Evolutionary conservation across 2,329 filamentous ascomycete genomes (phyloP).

Genomic region (Zymoseptoria ardabiliae): DNA sequence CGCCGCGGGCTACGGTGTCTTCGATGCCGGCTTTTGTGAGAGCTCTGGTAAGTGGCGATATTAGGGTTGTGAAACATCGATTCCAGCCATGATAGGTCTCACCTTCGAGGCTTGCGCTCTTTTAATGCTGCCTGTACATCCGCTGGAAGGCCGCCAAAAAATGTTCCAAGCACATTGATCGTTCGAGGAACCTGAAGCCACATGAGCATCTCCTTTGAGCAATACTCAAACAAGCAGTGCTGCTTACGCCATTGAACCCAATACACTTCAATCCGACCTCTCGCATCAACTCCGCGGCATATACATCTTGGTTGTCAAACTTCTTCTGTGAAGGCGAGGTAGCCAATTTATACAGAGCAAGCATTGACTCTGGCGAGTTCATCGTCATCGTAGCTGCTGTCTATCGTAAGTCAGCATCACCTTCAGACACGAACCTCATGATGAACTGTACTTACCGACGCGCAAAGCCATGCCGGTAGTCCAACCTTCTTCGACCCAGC

Average conservation of each 20-base stretch:
- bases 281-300: slow-evolving; percentile 63
- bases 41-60: slow-evolving; percentile 8
- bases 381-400: slow-evolving; percentile 78
- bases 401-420: slow-evolving; percentile 32
- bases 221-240: too few relatives aligned
- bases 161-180: slow-evolving; percentile 73
- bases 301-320: slow-evolving; percentile 32
- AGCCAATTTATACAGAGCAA: slow-evolving; percentile 50
- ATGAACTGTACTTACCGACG: slow-evolving; percentile 45
- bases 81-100: too few relatives aligned
- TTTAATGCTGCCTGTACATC: slow-evolving; percentile 47
- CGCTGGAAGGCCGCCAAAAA: slow-evolving; percentile 55
- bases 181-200: slow-evolving; percentile 60
- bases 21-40: slow-evolving; percentile 43
- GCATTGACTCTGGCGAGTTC: slow-evolving; percentile 72
- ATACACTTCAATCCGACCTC: slow-evolving; percentile 72
- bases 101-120: slow-evolving; percentile 21
- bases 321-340: slow-evolving; percentile 22
- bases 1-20: slow-evolving; percentile 51
- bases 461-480: slow-evolving; percentile 56
- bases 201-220: background rate
- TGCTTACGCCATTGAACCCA: slow-evolving; percentile 63
- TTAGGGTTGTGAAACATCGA: too few relatives aligned
- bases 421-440: background rate
- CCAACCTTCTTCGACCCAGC: slow-evolving; percentile 57